Base-by-base conservation (phyloP, 257 asterid species). In the Solanum ossicruentum region DNA sequence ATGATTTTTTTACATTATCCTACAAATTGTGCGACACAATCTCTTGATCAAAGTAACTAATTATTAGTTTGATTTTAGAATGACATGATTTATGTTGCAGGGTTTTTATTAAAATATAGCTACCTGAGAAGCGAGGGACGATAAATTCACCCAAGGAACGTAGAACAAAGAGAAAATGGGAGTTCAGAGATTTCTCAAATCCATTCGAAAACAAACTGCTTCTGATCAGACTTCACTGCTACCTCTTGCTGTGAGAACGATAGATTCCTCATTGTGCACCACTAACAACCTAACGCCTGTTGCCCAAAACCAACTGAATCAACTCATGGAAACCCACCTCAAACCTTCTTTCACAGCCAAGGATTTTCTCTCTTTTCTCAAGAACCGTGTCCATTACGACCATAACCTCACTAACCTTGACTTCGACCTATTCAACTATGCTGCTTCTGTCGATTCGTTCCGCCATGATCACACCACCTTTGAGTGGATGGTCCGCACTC, bases 381-480 rank as follows among this genome's bases (percentile, higher is more conserved):
- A 85, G 63, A 86, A 91, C 77, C 97, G 86, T 85, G 89, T 95
- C 86, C 95, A 90, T 90, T 93, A 70, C 79, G 54, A 70, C 54
- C 79, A 54, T 17, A 81, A 86, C 32, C 94, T 95, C 86, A 57
- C 90, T 89, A 98, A 97, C 92, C 94, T 95, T 65, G 99, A 95
- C 86, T 92, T 91, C 92, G 95, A 95, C 85, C 93, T 97, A 90
- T 97, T 97, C 93, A 91, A 90, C 80, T 91, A 91, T 86, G 93
- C 93, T 82, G 93, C 98, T 84, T 88, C 98, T 12, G 93, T 95
- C 16, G 98, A 94, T 70, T 92, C 98, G 3, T 97, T 93, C 91
- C 96, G 98, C 83, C 99, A 97, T 72, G 96, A 97, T 45, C 98
- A 95, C 92, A 84, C 87, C 90, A 94, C 99, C 5, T 92, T 93